Percentiles rank a stretch among this genome's conserved stretches.
phyloP scores from a whole-genome alignment of 2,329 filamentous ascomycete species.

The Pestalotiopsis fici region DNA sequence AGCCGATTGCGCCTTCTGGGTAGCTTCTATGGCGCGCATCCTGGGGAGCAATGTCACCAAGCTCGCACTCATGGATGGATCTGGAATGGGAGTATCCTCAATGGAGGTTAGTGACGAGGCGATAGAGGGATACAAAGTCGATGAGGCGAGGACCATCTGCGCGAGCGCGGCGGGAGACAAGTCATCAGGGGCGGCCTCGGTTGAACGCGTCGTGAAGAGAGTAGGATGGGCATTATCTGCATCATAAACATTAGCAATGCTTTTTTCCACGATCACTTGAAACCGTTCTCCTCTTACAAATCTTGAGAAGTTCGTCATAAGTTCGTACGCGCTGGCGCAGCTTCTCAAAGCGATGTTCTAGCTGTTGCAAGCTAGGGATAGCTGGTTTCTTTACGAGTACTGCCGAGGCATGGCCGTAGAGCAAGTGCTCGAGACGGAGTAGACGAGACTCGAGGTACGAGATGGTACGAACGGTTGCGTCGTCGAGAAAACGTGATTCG shows the following conservation, averaged over 20 bases:
- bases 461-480: slow-evolving; percentile 56
- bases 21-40: slow-evolving; percentile 61
- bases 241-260: neutral
- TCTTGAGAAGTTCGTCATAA: slow-evolving; percentile 60
- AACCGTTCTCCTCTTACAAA: slow-evolving; percentile 46
- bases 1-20: slow-evolving; percentile 61
- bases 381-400: slow-evolving; percentile 39
- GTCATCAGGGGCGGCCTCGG: slow-evolving; percentile 51
- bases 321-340: slow-evolving; percentile 54
- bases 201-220: slow-evolving; percentile 52
- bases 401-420: slow-evolving; percentile 47
- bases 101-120: slow-evolving; percentile 60
- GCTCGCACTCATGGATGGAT: slow-evolving; percentile 53
- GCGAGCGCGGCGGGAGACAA: slow-evolving; percentile 53
- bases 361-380: slow-evolving; percentile 44
- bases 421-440: slow-evolving; percentile 58
- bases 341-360: slow-evolving; percentile 54
- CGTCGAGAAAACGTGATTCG: slow-evolving; percentile 38
- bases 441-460: slow-evolving; percentile 60
- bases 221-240: slow-evolving; percentile 55
- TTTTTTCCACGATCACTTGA: neutral
- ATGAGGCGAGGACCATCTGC: slow-evolving; percentile 57
- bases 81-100: slow-evolving; percentile 57
- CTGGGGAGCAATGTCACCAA: slow-evolving; percentile 61
- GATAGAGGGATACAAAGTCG: slow-evolving; percentile 55